These are phyloP conservation scores for Craspedostauros australis DNA, from an alignment of 108 stramenopile species.

Conservation along the genomic window DNA sequence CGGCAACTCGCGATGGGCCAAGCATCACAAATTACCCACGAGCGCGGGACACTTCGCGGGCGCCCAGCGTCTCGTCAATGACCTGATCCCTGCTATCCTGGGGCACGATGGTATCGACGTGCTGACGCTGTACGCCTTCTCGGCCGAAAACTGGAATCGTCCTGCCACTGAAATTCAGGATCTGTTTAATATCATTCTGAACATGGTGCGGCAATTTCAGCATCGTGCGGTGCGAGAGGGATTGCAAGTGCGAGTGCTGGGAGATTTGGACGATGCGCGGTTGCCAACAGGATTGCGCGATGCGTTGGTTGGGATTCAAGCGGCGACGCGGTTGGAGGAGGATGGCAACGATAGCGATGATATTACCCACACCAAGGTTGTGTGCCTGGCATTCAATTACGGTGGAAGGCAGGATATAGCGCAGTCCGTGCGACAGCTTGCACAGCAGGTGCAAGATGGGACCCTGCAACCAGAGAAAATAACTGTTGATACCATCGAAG, in stretches of 20 bases:
- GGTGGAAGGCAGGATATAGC: slow-evolving; percentile 87
- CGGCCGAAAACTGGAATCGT: slow-evolving; percentile 91
- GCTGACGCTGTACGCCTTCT: slow-evolving; percentile 85
- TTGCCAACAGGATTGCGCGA: slow-evolving; percentile 44
- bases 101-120: slow-evolving; percentile 23
- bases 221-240: slow-evolving; percentile 35
- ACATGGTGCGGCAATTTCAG: slow-evolving; percentile 25
- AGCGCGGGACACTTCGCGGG: slow-evolving; percentile 50
- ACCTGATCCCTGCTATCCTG: background rate
- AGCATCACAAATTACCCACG: slow-evolving; percentile 24
- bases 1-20: slow-evolving; percentile 78
- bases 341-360: background rate
- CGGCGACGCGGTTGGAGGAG: background rate
- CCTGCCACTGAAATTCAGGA: slow-evolving; percentile 48
- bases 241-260: slow-evolving; percentile 54
- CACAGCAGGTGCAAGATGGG: slow-evolving; percentile 22
- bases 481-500: slow-evolving; percentile 39
- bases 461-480: slow-evolving; percentile 20
- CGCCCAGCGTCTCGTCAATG: slow-evolving; percentile 41
- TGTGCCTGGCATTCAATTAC: slow-evolving; percentile 86
- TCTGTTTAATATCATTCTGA: slow-evolving; percentile 62
- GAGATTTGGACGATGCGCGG: slow-evolving; percentile 62
- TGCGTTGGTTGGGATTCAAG: slow-evolving; percentile 19
- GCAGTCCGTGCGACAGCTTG: slow-evolving; percentile 48
- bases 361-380: slow-evolving; percentile 14